Evolutionary conservation across 2,329 filamentous ascomycete species (phyloP).

Genomic region (Cytospora piceae): DNA sequence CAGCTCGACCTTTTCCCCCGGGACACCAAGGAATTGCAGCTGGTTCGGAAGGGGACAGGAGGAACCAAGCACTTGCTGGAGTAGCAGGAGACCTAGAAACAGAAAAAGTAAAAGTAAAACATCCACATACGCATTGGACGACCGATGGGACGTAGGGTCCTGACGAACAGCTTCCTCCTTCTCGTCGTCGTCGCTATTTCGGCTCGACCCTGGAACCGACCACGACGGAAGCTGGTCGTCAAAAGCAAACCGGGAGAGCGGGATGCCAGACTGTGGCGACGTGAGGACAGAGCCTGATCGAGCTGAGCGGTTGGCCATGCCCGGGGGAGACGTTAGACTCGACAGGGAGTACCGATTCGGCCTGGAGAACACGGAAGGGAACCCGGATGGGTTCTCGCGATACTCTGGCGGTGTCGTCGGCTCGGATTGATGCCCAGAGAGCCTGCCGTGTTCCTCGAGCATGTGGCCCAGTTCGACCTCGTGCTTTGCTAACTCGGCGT

Average conservation of each 20-base stretch:
- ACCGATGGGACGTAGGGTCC: slow-evolving; percentile 71
- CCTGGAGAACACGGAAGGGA: slow-evolving; percentile 78
- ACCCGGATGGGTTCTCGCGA: slow-evolving; percentile 70
- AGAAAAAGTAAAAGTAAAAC: slow-evolving; percentile 15
- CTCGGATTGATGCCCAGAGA: slow-evolving; percentile 82
- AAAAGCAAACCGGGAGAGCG: slow-evolving; percentile 60
- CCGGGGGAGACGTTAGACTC: slow-evolving; percentile 81
- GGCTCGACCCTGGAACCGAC: slow-evolving; percentile 82
- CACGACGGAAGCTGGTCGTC: slow-evolving; percentile 75
- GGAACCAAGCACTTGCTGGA: background rate
- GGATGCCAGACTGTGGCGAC: slow-evolving; percentile 70
- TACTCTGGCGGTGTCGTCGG: slow-evolving; percentile 96
- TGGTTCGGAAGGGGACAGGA: background rate
- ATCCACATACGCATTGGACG: slow-evolving; percentile 75
- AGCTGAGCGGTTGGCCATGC: slow-evolving; percentile 71
- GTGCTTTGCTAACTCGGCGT: slow-evolving; percentile 88
- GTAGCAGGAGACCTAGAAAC: slow-evolving; percentile 21
- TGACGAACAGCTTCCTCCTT: slow-evolving; percentile 75
- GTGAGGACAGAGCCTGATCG: slow-evolving; percentile 80
- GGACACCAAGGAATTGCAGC: background rate
- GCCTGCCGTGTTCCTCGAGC: slow-evolving; percentile 73
- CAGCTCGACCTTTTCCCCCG: background rate
- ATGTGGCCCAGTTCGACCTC: slow-evolving; percentile 85
- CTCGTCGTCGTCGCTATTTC: slow-evolving; percentile 90
- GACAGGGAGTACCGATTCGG: slow-evolving; percentile 82